Evolutionary conservation across 352 stramenopile genomes (phyloP), one percentile per base, ranked within the genome.

Genomic region (Thraustochytrium sp.): DNA sequence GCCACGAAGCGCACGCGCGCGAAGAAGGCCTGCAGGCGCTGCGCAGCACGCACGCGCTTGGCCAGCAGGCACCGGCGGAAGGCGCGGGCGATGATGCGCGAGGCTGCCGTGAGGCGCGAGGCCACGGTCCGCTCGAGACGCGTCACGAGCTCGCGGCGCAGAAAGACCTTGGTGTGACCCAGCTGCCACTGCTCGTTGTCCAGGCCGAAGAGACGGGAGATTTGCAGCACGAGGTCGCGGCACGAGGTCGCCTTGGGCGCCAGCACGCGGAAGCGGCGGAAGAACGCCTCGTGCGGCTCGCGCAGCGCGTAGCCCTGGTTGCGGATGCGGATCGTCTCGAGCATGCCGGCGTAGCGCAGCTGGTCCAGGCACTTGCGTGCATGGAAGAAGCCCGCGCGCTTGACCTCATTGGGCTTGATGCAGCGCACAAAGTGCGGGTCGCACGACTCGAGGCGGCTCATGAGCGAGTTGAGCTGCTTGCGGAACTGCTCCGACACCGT

Each of bases 301-400:
- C 97, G 95, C 76, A 99, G 96, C 37, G 97, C 96, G 87, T 99
- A 99, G 2, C 97, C 97, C 61, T 96, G 92, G 56, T 97, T 93
- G 82, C 98, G 97, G 38, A 99, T 97, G 55, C 96, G 93, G 38
- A 99, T 97, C 8, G 97, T 97, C 88, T 99, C 97, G 11, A 99
- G 91, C n/a, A 99, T 95, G 91, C 97, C 97, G 85, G 96, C 96
- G 61, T 98, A 98, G 80, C 93, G 92, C 2, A 98, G 87, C 89
- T 99, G 96, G 78, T 99, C 94, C 42, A 96, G 97, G 16, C 98
- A 90, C 48, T 96, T 90, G 84, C 96, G 94, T 11, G 94, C 76
- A 38, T 93, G 90, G 84, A 98, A 92, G 73, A 94, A 75, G 62
- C 92, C 89, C 63, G 92, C 87, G 62, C 95, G 93, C 23, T 97